phyloP scores from a whole-genome alignment of 805 yeast genomes.

The Spathaspora girioi region DNA sequence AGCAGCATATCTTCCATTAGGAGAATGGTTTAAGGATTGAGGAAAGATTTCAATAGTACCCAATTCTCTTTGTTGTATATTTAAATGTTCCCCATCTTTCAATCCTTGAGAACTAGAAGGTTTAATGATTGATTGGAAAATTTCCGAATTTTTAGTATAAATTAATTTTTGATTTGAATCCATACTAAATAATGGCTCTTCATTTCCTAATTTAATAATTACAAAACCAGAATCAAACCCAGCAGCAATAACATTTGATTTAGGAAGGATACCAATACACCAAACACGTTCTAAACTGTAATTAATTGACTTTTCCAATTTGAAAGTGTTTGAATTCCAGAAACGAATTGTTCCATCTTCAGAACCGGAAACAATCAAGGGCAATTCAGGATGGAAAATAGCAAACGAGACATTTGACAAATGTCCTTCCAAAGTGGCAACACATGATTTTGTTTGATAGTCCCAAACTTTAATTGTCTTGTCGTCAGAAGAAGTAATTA shows the following conservation, averaged over 20 bases:
- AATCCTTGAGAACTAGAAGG: constrained; percentile 55
- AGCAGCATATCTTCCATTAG: constrained; percentile 95
- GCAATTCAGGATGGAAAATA: constrained; percentile 95
- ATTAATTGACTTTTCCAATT: constrained; percentile 86
- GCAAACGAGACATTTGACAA: constrained; percentile 94
- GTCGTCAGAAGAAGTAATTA: constrained; percentile 90
- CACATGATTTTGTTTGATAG: constrained; percentile 93
- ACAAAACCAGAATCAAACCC: constrained; percentile 95
- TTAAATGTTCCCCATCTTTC: constrained; percentile 77
- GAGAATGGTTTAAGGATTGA: constrained; percentile 81
- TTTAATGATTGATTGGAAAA: constrained; percentile 77
- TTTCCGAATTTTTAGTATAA: constrained; percentile 88
- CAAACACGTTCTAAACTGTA: constrained; percentile 94
- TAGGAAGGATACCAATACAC: constrained; percentile 79
- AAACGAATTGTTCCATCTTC: constrained; percentile 93
- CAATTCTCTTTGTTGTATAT: constrained; percentile 80
- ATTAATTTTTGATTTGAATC: constrained; percentile 89
- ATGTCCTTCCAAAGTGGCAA: constrained; percentile 93
- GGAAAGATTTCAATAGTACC: constrained; percentile 96
- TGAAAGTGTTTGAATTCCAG: constrained; percentile 94
- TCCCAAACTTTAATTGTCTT: constrained; percentile 89
- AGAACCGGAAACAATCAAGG: constrained; percentile 90
- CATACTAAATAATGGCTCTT: constrained; percentile 90
- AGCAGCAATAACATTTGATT: constrained; percentile 74
- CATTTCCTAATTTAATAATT: constrained; percentile 86